Evolutionary conservation across 2,329 filamentous ascomycete genomes (phyloP), one percentile per base, ranked within the genome.

Genomic region (Cladosporium sp.): DNA sequence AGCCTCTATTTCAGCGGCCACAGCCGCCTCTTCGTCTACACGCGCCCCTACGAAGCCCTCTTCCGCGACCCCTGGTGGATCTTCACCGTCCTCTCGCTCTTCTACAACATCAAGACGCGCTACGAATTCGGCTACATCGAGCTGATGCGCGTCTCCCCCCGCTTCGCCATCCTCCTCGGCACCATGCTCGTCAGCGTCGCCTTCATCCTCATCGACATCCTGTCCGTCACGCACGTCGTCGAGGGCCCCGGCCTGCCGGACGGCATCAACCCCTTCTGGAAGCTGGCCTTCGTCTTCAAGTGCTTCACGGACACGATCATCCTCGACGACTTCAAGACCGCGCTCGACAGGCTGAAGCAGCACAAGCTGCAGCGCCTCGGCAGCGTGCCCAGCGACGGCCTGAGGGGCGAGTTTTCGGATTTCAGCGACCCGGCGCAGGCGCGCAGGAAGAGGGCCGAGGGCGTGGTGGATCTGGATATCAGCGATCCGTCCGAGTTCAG

Each of bases 21-120:
- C 42, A 64, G 59, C 54, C 56, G 71, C 31, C 64, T 83, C 0
- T 85, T 84, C 60, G 61, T 71, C 3, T 70, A 69, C 3, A 83
- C 80, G 0, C 68, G 82, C 14, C 82, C 82, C 0, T 77, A 77
- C 46, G 82, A 85, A 63, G 79, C 81, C 2, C 63, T 84, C 1
- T 82, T 80, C 60, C 75, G 81, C 9, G 83, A 86, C 57, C 83
- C 83, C 0, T 86, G 83, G 83, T 86, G 83, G 83, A 76, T 86
- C 14, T 82, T 83, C 58, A 83, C 82, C 0, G 78, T 77, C 1
- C 59, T 76, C 55, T 79, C 74, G 18, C 70, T 86, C 3, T 79
- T 85, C 63, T 84, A 77, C 71, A 81, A 82, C 43, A 84, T 85
- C 63, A 81, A 80, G 54, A 75, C 72, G 28, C 75, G 80, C 41